These are phyloP conservation scores for Edaphochlamys debaryana DNA, from an alignment of 139 green algal species.

Conservation along the genomic window DNA sequence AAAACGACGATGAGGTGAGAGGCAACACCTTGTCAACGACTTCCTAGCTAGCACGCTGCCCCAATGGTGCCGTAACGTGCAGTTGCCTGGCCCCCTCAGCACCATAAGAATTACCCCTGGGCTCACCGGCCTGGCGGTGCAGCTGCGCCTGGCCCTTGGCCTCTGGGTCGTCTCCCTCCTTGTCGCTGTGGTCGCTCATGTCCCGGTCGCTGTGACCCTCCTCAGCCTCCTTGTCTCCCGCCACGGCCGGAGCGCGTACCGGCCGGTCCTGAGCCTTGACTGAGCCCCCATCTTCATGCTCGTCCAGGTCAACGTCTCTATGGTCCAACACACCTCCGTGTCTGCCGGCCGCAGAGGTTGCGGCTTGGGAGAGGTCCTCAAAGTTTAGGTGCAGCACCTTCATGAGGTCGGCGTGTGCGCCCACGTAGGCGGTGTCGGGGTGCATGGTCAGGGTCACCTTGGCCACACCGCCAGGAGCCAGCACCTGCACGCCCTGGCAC, in stretches of 20 bases:
- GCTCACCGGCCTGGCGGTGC: conserved; percentile 11
- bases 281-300: neutral
- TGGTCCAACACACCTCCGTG: too few species aligned
- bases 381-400: conserved; percentile 2
- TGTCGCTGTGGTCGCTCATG: neutral
- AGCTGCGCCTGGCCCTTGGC: conserved; percentile 11
- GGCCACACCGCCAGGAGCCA: neutral
- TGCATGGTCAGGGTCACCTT: neutral
- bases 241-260: neutral
- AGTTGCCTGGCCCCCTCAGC: too few species aligned
- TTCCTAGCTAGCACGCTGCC: too few species aligned
- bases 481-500: conserved; percentile 27
- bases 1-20: too few species aligned
- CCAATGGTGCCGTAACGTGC: too few species aligned
- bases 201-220: neutral
- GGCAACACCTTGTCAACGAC: too few species aligned
- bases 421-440: conserved; percentile 32
- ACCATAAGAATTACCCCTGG: too few species aligned
- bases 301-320: too few species aligned
- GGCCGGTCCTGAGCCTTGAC: neutral
- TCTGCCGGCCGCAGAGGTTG: too few species aligned
- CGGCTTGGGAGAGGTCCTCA: neutral
- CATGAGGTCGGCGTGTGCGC: conserved; percentile 21
- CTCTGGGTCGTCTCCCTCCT: neutral
- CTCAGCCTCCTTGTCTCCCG: neutral